Percentiles rank a stretch among this genome's conserved stretches.
Evolutionary conservation across 192 early-diverging fungal species (phyloP).

Genomic region (Coemansia sp.): DNA sequence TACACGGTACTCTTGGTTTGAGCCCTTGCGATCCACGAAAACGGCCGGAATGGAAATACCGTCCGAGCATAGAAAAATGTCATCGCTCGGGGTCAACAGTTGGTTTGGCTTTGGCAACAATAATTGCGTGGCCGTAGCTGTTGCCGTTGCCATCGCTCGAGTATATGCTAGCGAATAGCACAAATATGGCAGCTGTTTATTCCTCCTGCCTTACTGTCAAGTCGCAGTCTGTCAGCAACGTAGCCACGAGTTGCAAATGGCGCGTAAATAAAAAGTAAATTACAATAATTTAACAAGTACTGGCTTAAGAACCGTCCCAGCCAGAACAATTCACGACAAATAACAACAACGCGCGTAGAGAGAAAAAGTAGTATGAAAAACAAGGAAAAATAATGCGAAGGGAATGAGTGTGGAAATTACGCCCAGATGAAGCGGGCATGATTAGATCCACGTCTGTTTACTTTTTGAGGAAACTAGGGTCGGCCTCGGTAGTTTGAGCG

Average conservation of each 20-base stretch:
- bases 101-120: neutral
- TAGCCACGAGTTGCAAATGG: too few species aligned
- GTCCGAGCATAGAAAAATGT: constrained; percentile 38
- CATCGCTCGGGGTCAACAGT: neutral
- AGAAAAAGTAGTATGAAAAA: neutral
- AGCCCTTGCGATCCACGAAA: constrained; percentile 25
- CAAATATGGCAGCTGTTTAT: neutral
- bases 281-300: neutral
- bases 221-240: too few species aligned
- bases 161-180: neutral
- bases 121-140: neutral
- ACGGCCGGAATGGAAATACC: constrained; percentile 41
- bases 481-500: constrained; percentile 3
- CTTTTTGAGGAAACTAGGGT: neutral
- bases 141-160: constrained; percentile 13
- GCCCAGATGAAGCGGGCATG: neutral
- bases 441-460: constrained; percentile 5
- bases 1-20: constrained; percentile 22
- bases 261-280: neutral
- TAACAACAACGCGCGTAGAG: neutral
- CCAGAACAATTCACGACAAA: neutral
- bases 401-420: too few species aligned
- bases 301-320: neutral
- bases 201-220: too few species aligned
- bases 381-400: neutral